A percentile compares a stretch with the other conserved stretches of the same genome.
phyloP scores from a whole-genome alignment of 2,329 filamentous ascomycete genomes.

The Blastomyces percursus region DNA sequence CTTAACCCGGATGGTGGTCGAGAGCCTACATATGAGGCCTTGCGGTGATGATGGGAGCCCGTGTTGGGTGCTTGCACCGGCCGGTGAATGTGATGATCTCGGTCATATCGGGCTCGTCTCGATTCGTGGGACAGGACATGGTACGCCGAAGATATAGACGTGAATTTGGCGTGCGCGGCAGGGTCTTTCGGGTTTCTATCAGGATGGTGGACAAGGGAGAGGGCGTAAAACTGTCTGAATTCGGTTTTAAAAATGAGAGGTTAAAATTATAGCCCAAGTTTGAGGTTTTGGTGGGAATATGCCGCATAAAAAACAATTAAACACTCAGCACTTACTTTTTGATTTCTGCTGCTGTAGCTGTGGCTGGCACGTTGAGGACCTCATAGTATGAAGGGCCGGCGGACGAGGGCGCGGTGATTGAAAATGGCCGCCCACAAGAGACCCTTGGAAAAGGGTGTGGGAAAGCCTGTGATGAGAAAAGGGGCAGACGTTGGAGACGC shows the following conservation, averaged over 20 bases:
- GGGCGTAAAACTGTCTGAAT: constrained; percentile 62
- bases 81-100: constrained; percentile 34
- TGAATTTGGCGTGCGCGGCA: constrained; percentile 61
- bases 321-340: constrained; percentile 56
- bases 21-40: constrained; percentile 45
- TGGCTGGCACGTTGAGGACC: constrained; percentile 58
- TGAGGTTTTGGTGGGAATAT: neutral
- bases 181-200: constrained; percentile 77
- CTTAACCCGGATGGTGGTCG: constrained; percentile 73
- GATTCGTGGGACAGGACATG: constrained; percentile 58
- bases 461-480: constrained; percentile 11
- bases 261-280: neutral
- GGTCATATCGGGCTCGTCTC: constrained; percentile 74
- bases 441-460: constrained; percentile 10
- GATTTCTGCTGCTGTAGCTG: constrained; percentile 63
- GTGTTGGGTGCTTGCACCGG: constrained; percentile 20
- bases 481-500: constrained; percentile 24
- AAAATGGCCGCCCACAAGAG: constrained; percentile 28
- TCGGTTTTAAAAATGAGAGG: neutral
- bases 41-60: constrained; percentile 28
- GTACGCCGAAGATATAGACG: constrained; percentile 77
- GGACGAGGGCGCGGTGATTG: constrained; percentile 31
- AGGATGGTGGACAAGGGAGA: constrained; percentile 87
- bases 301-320: neutral
- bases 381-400: constrained; percentile 63